These are phyloP conservation scores for Geum urbanum DNA, from an alignment of 306 rosid species.

Conservation along the genomic window DNA sequence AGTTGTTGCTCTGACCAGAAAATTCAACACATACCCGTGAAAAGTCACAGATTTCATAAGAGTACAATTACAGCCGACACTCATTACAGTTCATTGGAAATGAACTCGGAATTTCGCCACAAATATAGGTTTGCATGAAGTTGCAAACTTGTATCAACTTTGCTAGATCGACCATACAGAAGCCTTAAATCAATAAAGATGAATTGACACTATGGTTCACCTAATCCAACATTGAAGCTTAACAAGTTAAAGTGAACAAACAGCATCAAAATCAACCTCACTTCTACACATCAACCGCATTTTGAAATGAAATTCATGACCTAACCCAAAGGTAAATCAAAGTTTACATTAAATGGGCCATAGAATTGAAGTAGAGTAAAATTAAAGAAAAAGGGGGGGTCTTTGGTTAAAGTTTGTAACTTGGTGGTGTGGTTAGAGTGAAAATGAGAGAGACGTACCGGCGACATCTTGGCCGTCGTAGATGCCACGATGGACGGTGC, in stretches of 20 bases:
- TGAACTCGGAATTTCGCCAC: constrained; percentile 4
- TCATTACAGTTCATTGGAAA: constrained; percentile 36
- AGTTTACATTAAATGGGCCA: background rate
- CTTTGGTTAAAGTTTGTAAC: background rate
- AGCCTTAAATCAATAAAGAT: constrained; percentile 12
- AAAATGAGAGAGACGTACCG: constrained; percentile 37
- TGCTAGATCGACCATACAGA: constrained; percentile 14
- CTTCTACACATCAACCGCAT: constrained; percentile 14
- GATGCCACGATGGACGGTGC: constrained; percentile 88
- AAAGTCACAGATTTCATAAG: constrained; percentile 41
- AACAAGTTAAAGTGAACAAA: background rate
- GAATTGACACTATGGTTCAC: constrained; percentile 20
- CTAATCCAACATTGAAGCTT: constrained; percentile 17
- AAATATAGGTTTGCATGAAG: background rate
- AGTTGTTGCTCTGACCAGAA: constrained; percentile 33
- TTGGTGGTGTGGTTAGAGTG: too few species aligned
- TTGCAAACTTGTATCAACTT: constrained; percentile 5
- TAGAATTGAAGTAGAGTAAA: background rate
- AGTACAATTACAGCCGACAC: constrained; percentile 33
- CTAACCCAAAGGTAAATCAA: constrained; percentile 10
- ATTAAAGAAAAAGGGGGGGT: background rate
- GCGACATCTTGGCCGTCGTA: constrained; percentile 91
- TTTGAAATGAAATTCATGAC: background rate
- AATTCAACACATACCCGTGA: constrained; percentile 54
- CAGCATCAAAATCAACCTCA: constrained; percentile 22